These are phyloP conservation scores for Cutaneotrichosporon mucoides DNA, from an alignment of 1,284 basidiomycete genomes.

Conservation along the genomic window DNA sequence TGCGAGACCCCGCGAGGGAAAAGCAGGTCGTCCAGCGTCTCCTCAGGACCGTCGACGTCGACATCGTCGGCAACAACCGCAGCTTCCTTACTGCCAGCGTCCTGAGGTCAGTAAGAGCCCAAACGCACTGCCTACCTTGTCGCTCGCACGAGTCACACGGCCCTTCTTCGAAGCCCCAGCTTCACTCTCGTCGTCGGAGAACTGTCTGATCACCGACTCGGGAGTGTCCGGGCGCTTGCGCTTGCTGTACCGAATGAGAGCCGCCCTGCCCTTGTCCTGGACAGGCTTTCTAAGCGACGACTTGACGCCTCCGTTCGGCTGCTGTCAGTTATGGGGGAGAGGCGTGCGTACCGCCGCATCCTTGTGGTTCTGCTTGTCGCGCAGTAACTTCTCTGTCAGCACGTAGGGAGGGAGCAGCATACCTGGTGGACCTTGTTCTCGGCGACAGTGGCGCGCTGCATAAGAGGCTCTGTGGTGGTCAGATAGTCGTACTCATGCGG, in stretches of 20 bases:
- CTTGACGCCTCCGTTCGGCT: background rate
- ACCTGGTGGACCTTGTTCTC: slow-evolving; percentile 2
- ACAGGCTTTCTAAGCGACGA: no score
- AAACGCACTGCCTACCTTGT: no score
- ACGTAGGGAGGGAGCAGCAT: background rate
- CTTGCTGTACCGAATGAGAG: background rate
- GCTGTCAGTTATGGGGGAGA: background rate
- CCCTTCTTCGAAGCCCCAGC: background rate
- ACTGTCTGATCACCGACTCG: background rate
- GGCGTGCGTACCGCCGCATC: background rate
- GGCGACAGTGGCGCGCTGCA: no score
- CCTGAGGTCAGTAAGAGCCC: no score
- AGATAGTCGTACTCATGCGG: no score
- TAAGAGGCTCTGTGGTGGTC: no score
- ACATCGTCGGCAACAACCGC: no score
- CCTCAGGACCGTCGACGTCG: background rate
- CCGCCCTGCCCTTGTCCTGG: background rate
- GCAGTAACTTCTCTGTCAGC: no score
- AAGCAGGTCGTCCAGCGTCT: background rate
- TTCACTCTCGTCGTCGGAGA: background rate
- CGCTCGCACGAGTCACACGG: background rate
- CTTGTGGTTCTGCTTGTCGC: background rate
- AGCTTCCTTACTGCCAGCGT: no score
- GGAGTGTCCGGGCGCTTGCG: background rate
- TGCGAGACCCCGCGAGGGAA: background rate